Conservation (phyloP, 257 asterid genomes). For the Avicennia marina region DNA sequence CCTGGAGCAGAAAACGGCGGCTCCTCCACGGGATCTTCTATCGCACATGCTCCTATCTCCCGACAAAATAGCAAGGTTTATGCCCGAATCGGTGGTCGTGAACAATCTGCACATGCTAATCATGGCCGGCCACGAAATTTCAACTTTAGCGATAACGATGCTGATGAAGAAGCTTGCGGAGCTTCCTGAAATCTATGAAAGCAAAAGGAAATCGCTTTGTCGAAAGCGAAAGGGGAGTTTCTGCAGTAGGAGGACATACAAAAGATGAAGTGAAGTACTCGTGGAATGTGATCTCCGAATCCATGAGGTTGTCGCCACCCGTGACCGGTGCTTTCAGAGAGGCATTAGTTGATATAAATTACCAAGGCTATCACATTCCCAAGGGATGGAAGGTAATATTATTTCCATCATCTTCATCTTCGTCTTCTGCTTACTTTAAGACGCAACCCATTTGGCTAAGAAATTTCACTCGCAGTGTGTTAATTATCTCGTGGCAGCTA, state of each 20-base stretch:
- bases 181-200: conserved; percentile 41
- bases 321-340: conserved; percentile 45
- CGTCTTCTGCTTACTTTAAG: background rate
- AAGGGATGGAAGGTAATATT: conserved; percentile 59
- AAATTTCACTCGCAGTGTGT: too few relatives aligned
- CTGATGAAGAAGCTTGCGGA: conserved; percentile 42
- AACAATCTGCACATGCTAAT: conserved; percentile 33
- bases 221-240: conserved; percentile 27
- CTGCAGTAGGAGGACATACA: conserved; percentile 54
- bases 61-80: conserved; percentile 36
- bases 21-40: conserved; percentile 39
- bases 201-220: conserved; percentile 38
- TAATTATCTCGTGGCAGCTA: conserved; percentile 22
- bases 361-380: conserved; percentile 48
- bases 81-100: conserved; percentile 34
- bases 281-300: conserved; percentile 50
- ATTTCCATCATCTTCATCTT: background rate
- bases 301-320: conserved; percentile 44
- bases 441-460: background rate
- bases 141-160: conserved; percentile 29
- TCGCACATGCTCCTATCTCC: conserved; percentile 39
- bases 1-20: conserved; percentile 18
- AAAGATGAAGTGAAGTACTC: conserved; percentile 69
- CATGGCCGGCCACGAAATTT: conserved; percentile 52
- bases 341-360: conserved; percentile 37